Evolutionary conservation across 2,329 filamentous ascomycete species (phyloP).

Genomic region (Arthrobotrys iridis): DNA sequence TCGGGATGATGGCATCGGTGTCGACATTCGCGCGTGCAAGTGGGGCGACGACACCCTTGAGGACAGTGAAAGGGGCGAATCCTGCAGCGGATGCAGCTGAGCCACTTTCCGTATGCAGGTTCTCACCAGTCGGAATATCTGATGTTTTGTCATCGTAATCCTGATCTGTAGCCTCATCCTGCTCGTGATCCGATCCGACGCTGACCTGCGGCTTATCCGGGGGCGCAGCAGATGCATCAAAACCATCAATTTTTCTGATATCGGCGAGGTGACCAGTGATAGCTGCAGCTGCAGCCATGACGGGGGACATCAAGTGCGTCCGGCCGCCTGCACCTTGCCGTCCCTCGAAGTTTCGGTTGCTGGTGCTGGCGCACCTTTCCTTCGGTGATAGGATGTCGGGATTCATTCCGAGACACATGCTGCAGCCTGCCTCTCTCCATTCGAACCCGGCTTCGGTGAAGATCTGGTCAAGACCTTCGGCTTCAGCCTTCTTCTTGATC

Average conservation of each 20-base stretch:
- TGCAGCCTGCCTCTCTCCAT: constrained; percentile 97
- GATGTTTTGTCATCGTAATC: constrained; percentile 72
- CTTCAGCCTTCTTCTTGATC: constrained; percentile 89
- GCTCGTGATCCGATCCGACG: constrained; percentile 69
- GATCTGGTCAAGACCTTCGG: constrained; percentile 91
- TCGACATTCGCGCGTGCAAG: constrained; percentile 91
- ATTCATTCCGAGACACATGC: constrained; percentile 99
- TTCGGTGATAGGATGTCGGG: constrained; percentile 92
- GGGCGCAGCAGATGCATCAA: constrained; percentile 66
- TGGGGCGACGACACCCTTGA: constrained; percentile 87
- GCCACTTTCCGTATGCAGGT: constrained; percentile 35
- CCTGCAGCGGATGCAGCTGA: constrained; percentile 65
- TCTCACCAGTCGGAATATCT: constrained; percentile 64
- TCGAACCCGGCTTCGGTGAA: constrained; percentile 93
- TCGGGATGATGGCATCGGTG: constrained; percentile 99
- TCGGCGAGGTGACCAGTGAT: constrained; percentile 92
- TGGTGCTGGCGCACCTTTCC: constrained; percentile 94
- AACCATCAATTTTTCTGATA: constrained; percentile 79
- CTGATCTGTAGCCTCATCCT: constrained; percentile 66
- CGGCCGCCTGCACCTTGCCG: constrained; percentile 90
- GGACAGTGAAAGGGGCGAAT: constrained; percentile 82
- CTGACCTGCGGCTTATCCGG: constrained; percentile 70
- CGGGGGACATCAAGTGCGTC: constrained; percentile 95
- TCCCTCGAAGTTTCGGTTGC: constrained; percentile 97
- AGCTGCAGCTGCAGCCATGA: constrained; percentile 92